These are phyloP conservation scores for Xerocomellus intermedius DNA, from an alignment of 768 basidiomycete genomes.

Conservation along the genomic window DNA sequence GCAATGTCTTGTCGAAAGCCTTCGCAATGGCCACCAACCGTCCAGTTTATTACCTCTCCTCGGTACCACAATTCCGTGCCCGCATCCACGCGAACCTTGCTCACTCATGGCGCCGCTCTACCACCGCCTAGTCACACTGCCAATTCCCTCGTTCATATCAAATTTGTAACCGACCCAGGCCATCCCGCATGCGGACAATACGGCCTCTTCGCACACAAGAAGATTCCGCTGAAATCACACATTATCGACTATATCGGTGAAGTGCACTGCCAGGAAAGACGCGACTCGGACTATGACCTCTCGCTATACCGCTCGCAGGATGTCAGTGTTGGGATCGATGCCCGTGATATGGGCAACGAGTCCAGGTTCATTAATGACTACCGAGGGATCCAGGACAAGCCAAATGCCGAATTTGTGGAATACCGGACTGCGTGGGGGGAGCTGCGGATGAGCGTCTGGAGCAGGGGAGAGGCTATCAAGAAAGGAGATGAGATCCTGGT, in stretches of 20 bases:
- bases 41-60: constrained; percentile 54
- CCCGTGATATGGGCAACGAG: constrained; percentile 75
- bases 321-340: constrained; percentile 75
- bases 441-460: constrained; percentile 77
- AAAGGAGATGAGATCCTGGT: constrained; percentile 87
- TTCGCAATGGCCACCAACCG: constrained; percentile 49
- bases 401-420: constrained; percentile 73
- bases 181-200: constrained; percentile 81
- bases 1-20: constrained; percentile 27
- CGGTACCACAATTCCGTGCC: constrained; percentile 61
- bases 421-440: constrained; percentile 53
- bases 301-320: constrained; percentile 63
- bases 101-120: constrained; percentile 28
- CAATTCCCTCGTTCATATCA: constrained; percentile 50
- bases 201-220: constrained; percentile 77
- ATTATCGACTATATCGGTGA: constrained; percentile 84
- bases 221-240: constrained; percentile 62
- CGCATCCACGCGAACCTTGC: constrained; percentile 37
- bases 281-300: constrained; percentile 82
- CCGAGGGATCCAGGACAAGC: constrained; percentile 65
- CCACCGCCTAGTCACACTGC: constrained; percentile 2
- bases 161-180: constrained; percentile 45
- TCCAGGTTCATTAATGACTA: constrained; percentile 91
- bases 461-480: constrained; percentile 51
- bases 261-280: constrained; percentile 75